Base-by-base conservation (phyloP, 2,329 filamentous ascomycete species). In the Pseudocercospora eumusae region DNA sequence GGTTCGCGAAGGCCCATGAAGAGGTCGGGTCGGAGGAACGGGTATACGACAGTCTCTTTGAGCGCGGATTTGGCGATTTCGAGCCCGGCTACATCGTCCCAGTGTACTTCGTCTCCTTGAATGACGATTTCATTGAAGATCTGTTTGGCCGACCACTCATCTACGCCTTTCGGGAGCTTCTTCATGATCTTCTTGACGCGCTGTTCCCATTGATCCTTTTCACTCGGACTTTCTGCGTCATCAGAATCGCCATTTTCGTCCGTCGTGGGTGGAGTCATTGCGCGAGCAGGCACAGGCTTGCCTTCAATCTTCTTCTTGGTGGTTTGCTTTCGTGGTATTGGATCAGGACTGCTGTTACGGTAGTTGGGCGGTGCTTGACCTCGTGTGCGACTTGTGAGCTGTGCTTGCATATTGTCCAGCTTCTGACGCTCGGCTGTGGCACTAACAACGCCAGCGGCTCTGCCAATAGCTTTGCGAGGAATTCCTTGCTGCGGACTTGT, bases 41-140 rank as follows among this genome's bases (percentile, higher is more conserved):
- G 95, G 71, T 99, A 99, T 1, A 99, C 93, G 1, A 99, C 95
- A 0, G 92, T 92, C 77, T 99, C 95, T 72, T 96, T 93, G 55
- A 99, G 79, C 0, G 95, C 93, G 59, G 87, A 91, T 74, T 99
- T 99, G 33, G 95, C 95, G 57, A 90, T 84, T 55, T 96, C 91
- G 3, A 99, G 80, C 0, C 95, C 95, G 0, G 95, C 93, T 60
- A 99, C 90, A 73, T 99, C 95, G 53, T 86, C 85, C 95, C 95
- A 99, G 70, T 90, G 91, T 1, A 99, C 95, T 73, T 96, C 90
- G 70, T 99, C 95, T 6, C 95, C 95, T 65, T 93, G 87, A 13
- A 98, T 88, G 2, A 99, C 90, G 63, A 99, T 96, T 68, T 99
- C 95, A 71, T 97, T 97, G 61, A 98, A 82, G 28, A 99, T 97